Percentiles rank a stretch among this genome's conserved stretches.
Evolutionary conservation across 2,329 filamentous ascomycete species (phyloP).

Genomic region (Colletotrichum truncatum): DNA sequence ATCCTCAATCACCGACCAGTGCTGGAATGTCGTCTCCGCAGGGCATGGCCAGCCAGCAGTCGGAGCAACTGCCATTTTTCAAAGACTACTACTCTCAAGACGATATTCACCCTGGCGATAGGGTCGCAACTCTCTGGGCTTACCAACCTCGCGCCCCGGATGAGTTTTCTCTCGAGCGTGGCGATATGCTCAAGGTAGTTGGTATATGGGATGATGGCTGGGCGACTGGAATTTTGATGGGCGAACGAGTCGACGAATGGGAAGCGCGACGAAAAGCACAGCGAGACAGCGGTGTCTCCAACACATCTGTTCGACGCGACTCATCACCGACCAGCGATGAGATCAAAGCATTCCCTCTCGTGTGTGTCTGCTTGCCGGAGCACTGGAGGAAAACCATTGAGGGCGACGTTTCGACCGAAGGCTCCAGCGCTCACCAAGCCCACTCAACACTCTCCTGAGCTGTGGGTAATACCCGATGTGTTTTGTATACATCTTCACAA

Average conservation of each 20-base stretch:
- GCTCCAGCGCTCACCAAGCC: slow-evolving; percentile 52
- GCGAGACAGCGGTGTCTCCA: slow-evolving; percentile 92
- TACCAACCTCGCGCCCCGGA: slow-evolving; percentile 94
- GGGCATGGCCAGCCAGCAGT: slow-evolving; percentile 86
- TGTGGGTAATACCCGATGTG: slow-evolving; percentile 23
- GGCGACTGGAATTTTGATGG: slow-evolving; percentile 89
- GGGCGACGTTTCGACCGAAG: slow-evolving; percentile 78
- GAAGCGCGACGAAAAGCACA: slow-evolving; percentile 79
- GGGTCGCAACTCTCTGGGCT: slow-evolving; percentile 92
- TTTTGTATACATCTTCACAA: slow-evolving; percentile 34
- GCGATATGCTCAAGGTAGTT: slow-evolving; percentile 97
- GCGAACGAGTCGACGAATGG: slow-evolving; percentile 89
- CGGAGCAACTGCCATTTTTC: slow-evolving; percentile 95
- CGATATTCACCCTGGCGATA: slow-evolving; percentile 91
- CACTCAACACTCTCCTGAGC: slow-evolving; percentile 38
- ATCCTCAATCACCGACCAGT: slow-evolving; percentile 78
- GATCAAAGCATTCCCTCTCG: slow-evolving; percentile 96
- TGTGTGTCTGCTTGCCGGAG: slow-evolving; percentile 94
- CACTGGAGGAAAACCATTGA: slow-evolving; percentile 98
- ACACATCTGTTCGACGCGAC: slow-evolving; percentile 72
- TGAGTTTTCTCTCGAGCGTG: slow-evolving; percentile 91
- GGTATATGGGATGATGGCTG: slow-evolving; percentile 99
- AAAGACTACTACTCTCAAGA: slow-evolving; percentile 99
- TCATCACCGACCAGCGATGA: slow-evolving; percentile 77
- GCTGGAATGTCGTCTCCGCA: slow-evolving; percentile 84